Evolutionary conservation across 2,329 filamentous ascomycete species (phyloP).

Genomic region (Clathrospora elynae): DNA sequence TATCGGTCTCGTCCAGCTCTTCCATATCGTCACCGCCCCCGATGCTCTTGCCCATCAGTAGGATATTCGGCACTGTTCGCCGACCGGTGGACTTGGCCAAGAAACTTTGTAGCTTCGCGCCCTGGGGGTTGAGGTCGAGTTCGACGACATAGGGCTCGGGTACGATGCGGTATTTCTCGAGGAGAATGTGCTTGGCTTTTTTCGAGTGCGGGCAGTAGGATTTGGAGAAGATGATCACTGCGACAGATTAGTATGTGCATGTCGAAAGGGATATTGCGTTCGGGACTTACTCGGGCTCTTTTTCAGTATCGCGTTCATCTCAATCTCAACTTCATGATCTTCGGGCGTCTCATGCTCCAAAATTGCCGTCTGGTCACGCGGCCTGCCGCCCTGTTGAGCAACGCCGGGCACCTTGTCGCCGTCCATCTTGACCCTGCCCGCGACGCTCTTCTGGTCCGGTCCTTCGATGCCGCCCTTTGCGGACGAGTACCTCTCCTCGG

Average conservation of each 20-base stretch:
- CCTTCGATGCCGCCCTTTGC: conserved; percentile 43
- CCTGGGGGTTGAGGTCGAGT: conserved; percentile 80
- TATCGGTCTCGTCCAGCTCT: conserved; percentile 65
- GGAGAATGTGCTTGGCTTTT: conserved; percentile 81
- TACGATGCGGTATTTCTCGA: conserved; percentile 81
- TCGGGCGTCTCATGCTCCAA: conserved; percentile 60
- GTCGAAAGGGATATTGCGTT: background rate
- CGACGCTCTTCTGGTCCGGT: conserved; percentile 55
- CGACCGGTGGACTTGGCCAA: conserved; percentile 77
- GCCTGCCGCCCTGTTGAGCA: conserved; percentile 52
- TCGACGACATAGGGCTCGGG: conserved; percentile 88
- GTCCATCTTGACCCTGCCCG: conserved; percentile 60
- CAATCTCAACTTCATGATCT: conserved; percentile 68
- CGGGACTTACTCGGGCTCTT: conserved; percentile 71
- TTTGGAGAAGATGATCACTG: conserved; percentile 96
- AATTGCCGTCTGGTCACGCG: conserved; percentile 46
- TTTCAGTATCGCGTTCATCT: conserved; percentile 80
- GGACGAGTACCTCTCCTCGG: conserved; percentile 68
- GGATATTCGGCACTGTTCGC: conserved; percentile 86
- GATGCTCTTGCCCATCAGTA: conserved; percentile 86
- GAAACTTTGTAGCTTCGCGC: conserved; percentile 71
- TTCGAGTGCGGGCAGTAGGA: conserved; percentile 87
- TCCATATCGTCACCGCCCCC: conserved; percentile 88
- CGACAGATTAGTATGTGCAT: conserved; percentile 11
- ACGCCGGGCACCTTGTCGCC: conserved; percentile 48